Evolutionary conservation across 108 stramenopile species (phyloP), one percentile per base, ranked within the genome.

Genomic region (Cyclotella kingstonii): DNA sequence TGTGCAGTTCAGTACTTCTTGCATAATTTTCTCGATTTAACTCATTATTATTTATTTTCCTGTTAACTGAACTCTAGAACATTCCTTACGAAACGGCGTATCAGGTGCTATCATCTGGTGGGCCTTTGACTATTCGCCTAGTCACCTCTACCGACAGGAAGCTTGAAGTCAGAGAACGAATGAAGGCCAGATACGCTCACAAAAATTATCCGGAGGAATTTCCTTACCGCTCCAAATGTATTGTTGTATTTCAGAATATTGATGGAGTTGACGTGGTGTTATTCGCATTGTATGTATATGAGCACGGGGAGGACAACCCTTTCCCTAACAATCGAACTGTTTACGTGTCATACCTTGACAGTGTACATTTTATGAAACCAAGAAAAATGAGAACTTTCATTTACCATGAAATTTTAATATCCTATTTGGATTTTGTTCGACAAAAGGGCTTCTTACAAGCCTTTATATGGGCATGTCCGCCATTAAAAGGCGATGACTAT

Each of bases 401-500:
- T 23, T 96, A 96, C 65, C 95, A 96, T 57, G 98, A 98, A 81
- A 90, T 99, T 44, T 67, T 99, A 52, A 90, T 97, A 47, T 86
- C 89, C 14, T 99, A 99, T 63, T 83, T 97, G 8, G 93, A 94
- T 54, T 97, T 94, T 72, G 86, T 80, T 5, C 78, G 96, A 21
- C 61, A 80, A 19, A 73, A 80, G 28, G 97, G 98, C 10, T 97
- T 94, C 49, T 69, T 82, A 27, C 88, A 90, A 38, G 93, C 96
- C 22, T 94, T 97, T 69, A 96, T 99, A 35, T 99, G 98, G 98
- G 96, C 97, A 27, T 99, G 98, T 64, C 98, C 98, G 9, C 98
- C 98, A 14, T 83, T 96, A 49, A 93, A 95, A 46, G 96, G 98
- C 35, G 96, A 98, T 70, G 95, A 98, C 65, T 99, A 97, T 80